Evolutionary conservation across 2,329 filamentous ascomycete species (phyloP).

Genomic region (Cordyceps militaris): DNA sequence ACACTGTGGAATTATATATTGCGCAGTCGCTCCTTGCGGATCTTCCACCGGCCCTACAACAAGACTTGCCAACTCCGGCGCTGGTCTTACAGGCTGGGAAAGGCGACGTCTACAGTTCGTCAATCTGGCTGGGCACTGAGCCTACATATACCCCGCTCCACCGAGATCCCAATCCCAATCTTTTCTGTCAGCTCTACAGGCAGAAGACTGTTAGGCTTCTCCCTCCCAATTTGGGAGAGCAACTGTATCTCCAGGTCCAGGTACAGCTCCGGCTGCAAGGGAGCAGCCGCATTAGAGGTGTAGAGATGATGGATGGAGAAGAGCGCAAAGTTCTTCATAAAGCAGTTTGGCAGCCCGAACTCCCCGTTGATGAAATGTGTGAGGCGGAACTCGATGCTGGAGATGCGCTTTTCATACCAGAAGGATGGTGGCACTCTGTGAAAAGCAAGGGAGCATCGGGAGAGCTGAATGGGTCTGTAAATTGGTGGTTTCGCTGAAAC

Average conservation of each 20-base stretch:
- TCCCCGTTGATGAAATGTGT: slow-evolving; percentile 26
- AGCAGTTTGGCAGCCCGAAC: slow-evolving; percentile 56
- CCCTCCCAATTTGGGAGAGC: slow-evolving; percentile 53
- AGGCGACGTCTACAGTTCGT: slow-evolving; percentile 81
- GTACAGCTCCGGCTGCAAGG: slow-evolving; percentile 29
- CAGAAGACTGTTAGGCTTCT: slow-evolving; percentile 68
- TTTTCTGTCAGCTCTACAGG: slow-evolving; percentile 78
- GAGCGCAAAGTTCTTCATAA: slow-evolving; percentile 61
- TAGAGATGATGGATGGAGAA: slow-evolving; percentile 84
- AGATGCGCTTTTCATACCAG: slow-evolving; percentile 34
- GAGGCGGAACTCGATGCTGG: slow-evolving; percentile 53
- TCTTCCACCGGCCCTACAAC: slow-evolving; percentile 54
- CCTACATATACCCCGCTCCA: slow-evolving; percentile 89
- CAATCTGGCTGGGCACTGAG: slow-evolving; percentile 79
- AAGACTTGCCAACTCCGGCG: slow-evolving; percentile 61
- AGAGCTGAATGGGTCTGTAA: slow-evolving; percentile 34
- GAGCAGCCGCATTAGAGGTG: slow-evolving; percentile 55
- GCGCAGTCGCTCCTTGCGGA: slow-evolving; percentile 70
- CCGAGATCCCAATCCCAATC: slow-evolving; percentile 86
- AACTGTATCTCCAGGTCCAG: slow-evolving; percentile 53
- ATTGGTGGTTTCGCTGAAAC: slow-evolving; percentile 38
- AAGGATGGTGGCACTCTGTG: slow-evolving; percentile 42
- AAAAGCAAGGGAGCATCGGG: slow-evolving; percentile 30
- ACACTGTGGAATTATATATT: slow-evolving; percentile 60
- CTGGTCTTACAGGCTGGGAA: slow-evolving; percentile 58